Conservation (phyloP, 257 asterid species). For the Nicotiana attenuata region DNA sequence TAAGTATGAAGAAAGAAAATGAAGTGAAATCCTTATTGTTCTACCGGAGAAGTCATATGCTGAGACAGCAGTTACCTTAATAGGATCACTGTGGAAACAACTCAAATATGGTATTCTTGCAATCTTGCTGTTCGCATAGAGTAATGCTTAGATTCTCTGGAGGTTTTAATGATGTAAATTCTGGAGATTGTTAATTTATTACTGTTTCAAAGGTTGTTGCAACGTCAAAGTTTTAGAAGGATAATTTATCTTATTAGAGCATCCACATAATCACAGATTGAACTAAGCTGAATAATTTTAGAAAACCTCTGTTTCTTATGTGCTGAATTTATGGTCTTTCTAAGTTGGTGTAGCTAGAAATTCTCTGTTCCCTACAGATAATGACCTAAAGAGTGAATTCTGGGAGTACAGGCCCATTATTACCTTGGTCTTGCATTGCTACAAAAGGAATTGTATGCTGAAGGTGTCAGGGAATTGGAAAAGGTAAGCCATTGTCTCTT, state of each 20-base stretch:
- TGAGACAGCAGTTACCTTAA: neutral
- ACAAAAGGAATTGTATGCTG: conserved; percentile 25
- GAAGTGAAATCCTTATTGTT: neutral
- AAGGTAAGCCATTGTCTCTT: conserved; percentile 14
- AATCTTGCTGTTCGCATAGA: neutral
- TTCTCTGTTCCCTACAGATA: neutral
- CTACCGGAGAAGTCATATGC: neutral
- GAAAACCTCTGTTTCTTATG: neutral
- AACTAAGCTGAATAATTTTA: neutral
- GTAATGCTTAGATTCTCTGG: neutral
- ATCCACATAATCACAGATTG: neutral
- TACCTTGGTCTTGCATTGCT: conserved; percentile 43
- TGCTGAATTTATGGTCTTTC: neutral
- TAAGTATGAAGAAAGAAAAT: neutral
- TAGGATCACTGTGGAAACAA: neutral
- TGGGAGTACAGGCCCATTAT: conserved; percentile 34
- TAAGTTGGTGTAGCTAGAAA: neutral
- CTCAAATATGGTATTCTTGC: neutral
- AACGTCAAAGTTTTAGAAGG: neutral
- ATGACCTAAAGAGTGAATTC: neutral
- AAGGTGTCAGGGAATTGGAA: conserved; percentile 38
- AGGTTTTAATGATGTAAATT: neutral
- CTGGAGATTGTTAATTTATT: neutral
- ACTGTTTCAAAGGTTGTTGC: neutral
- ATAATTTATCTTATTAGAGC: neutral